A percentile compares a stretch with the other conserved stretches of the same genome.
Conservation (phyloP, 208 protist species). For the Blastocrithidia nonstop region DNA sequence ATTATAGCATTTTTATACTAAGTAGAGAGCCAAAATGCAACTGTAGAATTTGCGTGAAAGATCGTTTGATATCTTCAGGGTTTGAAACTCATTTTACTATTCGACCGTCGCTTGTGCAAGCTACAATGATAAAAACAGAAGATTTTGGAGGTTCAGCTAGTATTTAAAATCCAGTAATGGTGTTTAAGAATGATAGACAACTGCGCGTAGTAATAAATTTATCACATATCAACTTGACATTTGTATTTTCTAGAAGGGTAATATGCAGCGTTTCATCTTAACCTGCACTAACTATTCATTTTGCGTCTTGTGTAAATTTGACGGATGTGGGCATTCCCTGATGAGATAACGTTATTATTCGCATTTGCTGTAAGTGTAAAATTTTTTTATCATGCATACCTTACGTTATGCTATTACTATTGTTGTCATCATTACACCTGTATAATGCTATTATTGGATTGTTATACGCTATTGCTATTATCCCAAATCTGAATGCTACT, state of each 20-base stretch:
- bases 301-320: constrained; percentile 41
- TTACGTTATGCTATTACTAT: neutral
- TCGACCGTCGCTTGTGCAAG: constrained; percentile 66
- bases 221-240: constrained; percentile 29
- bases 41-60: constrained; percentile 62
- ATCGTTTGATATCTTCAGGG: constrained; percentile 17
- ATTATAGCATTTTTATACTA: constrained; percentile 32
- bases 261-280: constrained; percentile 69
- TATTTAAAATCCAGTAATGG: constrained; percentile 60
- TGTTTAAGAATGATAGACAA: constrained; percentile 77
- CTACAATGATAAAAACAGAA: constrained; percentile 47
- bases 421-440: constrained; percentile 6
- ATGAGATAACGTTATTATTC: constrained; percentile 41
- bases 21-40: constrained; percentile 59
- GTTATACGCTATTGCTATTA: constrained; percentile 50
- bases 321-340: constrained; percentile 33
- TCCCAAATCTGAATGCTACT: constrained; percentile 28
- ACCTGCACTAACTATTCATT: constrained; percentile 63
- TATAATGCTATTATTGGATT: constrained; percentile 43
- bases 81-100: constrained; percentile 71
- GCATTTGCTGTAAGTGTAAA: constrained; percentile 26
- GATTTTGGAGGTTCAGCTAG: constrained; percentile 40
- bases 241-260: constrained; percentile 25
- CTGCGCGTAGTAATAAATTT: constrained; percentile 42
- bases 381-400: constrained; percentile 10